Conservation (phyloP, 345 rosid species). For the Dovyalis caffra region DNA sequence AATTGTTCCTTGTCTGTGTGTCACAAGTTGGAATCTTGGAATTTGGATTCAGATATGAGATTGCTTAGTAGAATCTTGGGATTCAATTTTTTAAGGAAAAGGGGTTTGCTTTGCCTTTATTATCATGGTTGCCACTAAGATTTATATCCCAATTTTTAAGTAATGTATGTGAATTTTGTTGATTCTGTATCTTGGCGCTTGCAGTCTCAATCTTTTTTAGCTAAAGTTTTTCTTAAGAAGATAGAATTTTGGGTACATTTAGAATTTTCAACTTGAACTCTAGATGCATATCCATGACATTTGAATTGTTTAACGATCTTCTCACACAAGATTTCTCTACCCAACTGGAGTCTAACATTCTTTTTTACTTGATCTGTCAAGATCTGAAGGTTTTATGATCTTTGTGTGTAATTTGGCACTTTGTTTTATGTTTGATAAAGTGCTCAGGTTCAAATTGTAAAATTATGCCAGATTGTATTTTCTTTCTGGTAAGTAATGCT, state of each 20-base stretch:
- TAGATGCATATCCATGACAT: neutral
- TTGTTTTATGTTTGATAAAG: neutral
- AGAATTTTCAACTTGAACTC: neutral
- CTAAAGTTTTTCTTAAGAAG: neutral
- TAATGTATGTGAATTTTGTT: neutral
- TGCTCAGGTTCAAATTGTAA: neutral
- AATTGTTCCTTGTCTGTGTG: neutral
- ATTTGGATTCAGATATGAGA: neutral
- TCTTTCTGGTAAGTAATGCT: too few species aligned
- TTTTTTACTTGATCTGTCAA: constrained; percentile 10
- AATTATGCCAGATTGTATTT: neutral
- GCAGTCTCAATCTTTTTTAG: neutral
- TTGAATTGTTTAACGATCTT: neutral
- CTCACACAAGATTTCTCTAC: neutral
- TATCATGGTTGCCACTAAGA: neutral
- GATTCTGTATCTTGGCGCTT: neutral
- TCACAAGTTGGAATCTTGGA: neutral
- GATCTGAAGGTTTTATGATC: constrained; percentile 13
- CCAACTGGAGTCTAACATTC: neutral
- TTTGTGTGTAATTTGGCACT: neutral
- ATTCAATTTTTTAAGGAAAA: neutral
- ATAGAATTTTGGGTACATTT: neutral
- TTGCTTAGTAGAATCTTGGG: neutral
- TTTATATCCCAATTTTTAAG: neutral
- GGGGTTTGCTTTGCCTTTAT: neutral